phyloP scores from a whole-genome alignment of 495 filamentous ascomycete genomes.

The Hypoxylon lenormandii region DNA sequence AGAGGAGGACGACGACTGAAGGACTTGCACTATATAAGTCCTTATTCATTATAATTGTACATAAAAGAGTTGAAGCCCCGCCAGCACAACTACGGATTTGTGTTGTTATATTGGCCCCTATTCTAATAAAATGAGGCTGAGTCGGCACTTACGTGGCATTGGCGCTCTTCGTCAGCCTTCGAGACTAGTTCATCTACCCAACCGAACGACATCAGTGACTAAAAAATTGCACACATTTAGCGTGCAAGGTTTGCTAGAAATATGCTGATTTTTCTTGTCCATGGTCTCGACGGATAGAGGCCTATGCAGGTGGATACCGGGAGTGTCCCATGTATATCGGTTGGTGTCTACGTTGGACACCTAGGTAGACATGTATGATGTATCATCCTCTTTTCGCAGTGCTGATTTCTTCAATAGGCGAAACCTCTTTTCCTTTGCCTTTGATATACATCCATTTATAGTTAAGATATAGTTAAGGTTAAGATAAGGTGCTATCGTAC shows the following conservation, averaged over 20 bases:
- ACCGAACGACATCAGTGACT: no score
- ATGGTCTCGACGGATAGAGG: background rate
- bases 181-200: background rate
- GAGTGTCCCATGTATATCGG: background rate
- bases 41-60: background rate
- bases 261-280: background rate
- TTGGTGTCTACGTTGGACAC: no score
- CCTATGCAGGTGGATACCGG: background rate
- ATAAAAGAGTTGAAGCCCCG: background rate
- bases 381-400: no score
- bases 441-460: no score
- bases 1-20: conserved; percentile 74
- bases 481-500: no score
- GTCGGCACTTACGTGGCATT: background rate
- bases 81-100: background rate
- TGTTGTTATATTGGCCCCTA: background rate
- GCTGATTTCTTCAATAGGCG: no score
- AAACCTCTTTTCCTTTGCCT: no score
- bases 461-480: no score
- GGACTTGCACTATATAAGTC: background rate
- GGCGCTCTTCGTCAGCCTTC: background rate
- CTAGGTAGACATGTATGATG: no score
- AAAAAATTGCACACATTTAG: no score
- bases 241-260: no score
- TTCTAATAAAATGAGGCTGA: background rate